Base-by-base conservation (phyloP, 1,139 yeast species). In the Kodamaea ohmeri region DNA sequence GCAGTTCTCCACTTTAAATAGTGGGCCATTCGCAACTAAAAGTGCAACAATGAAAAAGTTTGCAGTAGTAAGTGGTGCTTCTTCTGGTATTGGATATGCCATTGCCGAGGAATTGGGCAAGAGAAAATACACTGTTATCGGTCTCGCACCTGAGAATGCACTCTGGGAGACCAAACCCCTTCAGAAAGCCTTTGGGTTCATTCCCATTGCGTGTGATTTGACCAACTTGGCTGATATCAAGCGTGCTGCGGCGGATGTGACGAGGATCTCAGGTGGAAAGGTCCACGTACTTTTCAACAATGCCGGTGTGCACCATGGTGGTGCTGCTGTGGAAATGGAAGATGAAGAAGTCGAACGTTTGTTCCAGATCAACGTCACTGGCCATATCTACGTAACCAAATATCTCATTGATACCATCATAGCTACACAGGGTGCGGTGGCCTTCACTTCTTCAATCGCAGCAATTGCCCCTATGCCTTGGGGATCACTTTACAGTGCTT, bases 41-140 rank as follows among this genome's bases (percentile, higher is more conserved):
- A 24, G 6, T 22, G 3, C 20, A 13, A 13, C 16, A 21, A 38
- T 38, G 41, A 12, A 30, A 21, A 52, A 51, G 33, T 54, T 53
- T 48, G 73, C 72, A 8, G 53, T 67, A 4, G 51, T 67, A 17
- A 58, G 68, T 1, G 73, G 73, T 3, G 71, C 71, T 2, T 62
- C 71, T 3, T 58, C 67, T 3, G 73, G 73, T 3, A 67, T 67
- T 38, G 73, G 73, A 2, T 61, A 53, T 40, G 56, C 58, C 14
- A 34, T 66, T 36, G 52, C 66, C 9, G 48, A 49, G 15, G 56
- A 52, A 9, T 52, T 67, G 32, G 47, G 57, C 21, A 53, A 53
- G 42, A 49, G 51, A 25, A 72, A 72, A 1, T 67, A 63, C 45
- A 52, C 55, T 33, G 68, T 66, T 5, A 54, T 62, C 40, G 71